A percentile compares a stretch with the other conserved stretches of the same genome.
phyloP scores from a whole-genome alignment of 371 early-diverging fungal genomes.

The Coemansia linderi region DNA sequence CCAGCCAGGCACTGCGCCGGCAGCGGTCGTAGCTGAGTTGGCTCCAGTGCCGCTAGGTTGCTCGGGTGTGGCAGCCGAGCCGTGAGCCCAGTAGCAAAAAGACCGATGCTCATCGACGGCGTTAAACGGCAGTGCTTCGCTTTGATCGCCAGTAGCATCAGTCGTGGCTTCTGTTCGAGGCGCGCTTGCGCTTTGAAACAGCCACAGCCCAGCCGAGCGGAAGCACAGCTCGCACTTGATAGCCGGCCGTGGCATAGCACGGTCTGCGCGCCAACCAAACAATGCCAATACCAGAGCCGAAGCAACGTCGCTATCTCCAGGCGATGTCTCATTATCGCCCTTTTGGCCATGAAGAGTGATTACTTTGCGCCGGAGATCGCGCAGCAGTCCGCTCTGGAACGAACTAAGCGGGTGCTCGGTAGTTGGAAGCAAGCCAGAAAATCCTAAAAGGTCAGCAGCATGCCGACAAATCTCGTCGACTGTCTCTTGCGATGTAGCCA shows the following conservation, averaged over 20 bases:
- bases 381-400: conserved; percentile 36
- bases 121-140: conserved; percentile 11
- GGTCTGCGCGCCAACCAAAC: conserved; percentile 49
- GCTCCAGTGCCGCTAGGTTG: neutral
- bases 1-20: conserved; percentile 38
- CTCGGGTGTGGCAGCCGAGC: conserved; percentile 6
- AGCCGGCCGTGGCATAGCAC: conserved; percentile 20
- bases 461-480: conserved; percentile 39
- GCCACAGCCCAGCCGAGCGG: conserved; percentile 47
- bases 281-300: conserved; percentile 37
- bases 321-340: neutral
- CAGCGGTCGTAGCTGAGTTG: conserved; percentile 1
- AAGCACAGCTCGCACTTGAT: conserved; percentile 48
- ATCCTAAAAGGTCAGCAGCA: conserved; percentile 30
- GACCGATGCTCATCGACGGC: conserved; percentile 36
- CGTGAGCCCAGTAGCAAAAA: conserved; percentile 49
- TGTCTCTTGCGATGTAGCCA: conserved; percentile 41
- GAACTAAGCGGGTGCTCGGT: conserved; percentile 36
- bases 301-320: conserved; percentile 6
- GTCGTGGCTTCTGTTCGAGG: neutral
- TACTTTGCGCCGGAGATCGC: conserved; percentile 17
- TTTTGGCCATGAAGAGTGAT: neutral
- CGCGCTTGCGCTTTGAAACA: conserved; percentile 19
- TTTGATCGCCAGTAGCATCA: neutral
- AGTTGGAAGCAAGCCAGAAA: conserved; percentile 20